phyloP scores from a whole-genome alignment of 345 rosid species.

The Gossypium sturtianum region DNA sequence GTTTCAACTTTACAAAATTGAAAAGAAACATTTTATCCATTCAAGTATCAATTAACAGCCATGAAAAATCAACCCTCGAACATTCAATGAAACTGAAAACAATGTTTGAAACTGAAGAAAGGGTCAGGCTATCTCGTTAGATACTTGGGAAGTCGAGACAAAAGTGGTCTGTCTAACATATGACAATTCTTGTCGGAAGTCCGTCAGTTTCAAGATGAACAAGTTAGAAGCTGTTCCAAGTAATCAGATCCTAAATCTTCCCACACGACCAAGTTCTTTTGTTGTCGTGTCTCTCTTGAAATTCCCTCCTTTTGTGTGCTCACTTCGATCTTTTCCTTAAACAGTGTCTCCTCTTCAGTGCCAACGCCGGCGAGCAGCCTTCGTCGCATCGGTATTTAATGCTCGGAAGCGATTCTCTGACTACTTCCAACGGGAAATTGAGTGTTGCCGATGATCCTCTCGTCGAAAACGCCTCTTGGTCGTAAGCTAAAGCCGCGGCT shows the following conservation, averaged over 20 bases:
- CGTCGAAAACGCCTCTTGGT: conserved; percentile 61
- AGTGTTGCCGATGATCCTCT: conserved; percentile 46
- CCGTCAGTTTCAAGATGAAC: conserved; percentile 27
- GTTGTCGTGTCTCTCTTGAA: not conserved
- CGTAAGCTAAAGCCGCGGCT: conserved; percentile 65
- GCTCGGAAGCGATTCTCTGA: not conserved
- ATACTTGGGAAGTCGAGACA: too few relatives aligned
- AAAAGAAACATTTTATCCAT: not conserved
- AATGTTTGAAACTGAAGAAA: not conserved
- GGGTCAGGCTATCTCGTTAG: conserved; percentile 20
- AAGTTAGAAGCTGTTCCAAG: conserved; percentile 61
- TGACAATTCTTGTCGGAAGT: too few relatives aligned
- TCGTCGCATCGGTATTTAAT: not conserved
- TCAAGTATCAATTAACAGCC: not conserved
- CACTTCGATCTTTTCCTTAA: not conserved
- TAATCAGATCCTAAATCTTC: conserved; percentile 69
- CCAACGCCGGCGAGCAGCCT: not conserved
- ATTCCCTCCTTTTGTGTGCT: conserved; percentile 14
- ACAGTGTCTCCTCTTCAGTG: not conserved
- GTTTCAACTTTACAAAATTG: not conserved
- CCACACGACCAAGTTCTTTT: conserved; percentile 35
- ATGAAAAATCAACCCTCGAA: too few relatives aligned
- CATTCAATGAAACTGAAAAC: not conserved
- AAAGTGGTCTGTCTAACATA: too few relatives aligned
- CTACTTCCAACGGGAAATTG: conserved; percentile 38